Base-by-base conservation (phyloP, 2,329 filamentous ascomycete genomes). In the Beauveria australis region DNA sequence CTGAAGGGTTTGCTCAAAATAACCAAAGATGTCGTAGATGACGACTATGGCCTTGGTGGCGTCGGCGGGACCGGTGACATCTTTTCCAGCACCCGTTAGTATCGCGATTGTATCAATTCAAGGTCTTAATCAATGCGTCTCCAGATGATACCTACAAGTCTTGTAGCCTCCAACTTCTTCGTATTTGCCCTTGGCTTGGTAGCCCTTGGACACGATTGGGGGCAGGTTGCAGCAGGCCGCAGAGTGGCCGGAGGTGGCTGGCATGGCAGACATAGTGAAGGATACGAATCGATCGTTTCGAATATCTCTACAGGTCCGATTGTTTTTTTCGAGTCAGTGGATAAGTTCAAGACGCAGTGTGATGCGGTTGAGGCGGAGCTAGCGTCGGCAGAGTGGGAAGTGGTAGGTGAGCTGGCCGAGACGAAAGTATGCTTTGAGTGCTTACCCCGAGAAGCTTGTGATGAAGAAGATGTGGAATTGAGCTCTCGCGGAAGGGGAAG, bases 1-100 rank as follows among this genome's bases (percentile, higher is more conserved):
- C 71, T 89, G 87, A 12, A 89, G 64, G 3, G 87, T 86, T 73
- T 90, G 88, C 26, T 83, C 81, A 68, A 82, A 88, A 80, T 87
- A 86, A 67, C 87, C 86, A 68, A 88, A 88, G 71, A 88, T 87
- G 72, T 81, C 79, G 67, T 78, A 79, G 61, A 81, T 69, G 61
- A 75, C 69, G 19, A 81, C 67, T 10, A 81, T 70, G 49, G 74
- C 87, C 73, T 83, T 86, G 59, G 71, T 77, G 22, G 79, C 77
- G 55, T 77, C 72, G 19, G 73, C 67, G 37, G 81, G 75, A 28
- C 79, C 77, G 9, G 76, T 78, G 54, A 80, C 75, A 64, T 84
- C 81, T 74, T 28, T 26, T n/a, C 28, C 3, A 59, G n/a, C 18
- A 18, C 8, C 16, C 26, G 53, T 66, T 51, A 65, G 63, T 41